Base-by-base conservation (phyloP, 176 grass and related monocot species). In the Areca catechu region DNA sequence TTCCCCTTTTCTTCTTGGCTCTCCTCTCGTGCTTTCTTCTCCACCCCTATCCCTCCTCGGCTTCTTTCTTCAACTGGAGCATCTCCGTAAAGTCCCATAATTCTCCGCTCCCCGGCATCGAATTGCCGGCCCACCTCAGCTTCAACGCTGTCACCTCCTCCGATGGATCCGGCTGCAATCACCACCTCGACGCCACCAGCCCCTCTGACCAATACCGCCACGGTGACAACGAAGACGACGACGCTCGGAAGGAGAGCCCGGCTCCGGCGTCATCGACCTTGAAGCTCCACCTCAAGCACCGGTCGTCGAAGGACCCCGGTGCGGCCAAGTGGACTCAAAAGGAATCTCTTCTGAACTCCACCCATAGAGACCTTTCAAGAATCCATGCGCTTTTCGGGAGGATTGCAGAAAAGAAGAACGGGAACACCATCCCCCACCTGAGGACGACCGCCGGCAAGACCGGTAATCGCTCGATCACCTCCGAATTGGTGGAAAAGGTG, bases 251-350 rank as follows among this genome's bases (percentile, higher is more conserved):
- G 21, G 48, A 25, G 1, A n/a, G 24, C 4, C 19, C 9, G 4
- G 51, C 71, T 14, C 68, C 71, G 29, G 68, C 76, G 5, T 61
- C 34, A 12, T 43, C 34, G 34, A 14, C 34, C 7, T 64, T 98
- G 4, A 98, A 89, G 73, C 70, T 98, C 12, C 80, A 83, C 17
- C 83, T 92, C 56, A 85, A 24, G 37, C 83, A 57, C 54, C 75
- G 69, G 0, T 60, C 74, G 17, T 50, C 72, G 9, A 53, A 19
- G 12, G 71, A 80, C 17, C 60, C 51, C 19, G 50, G 59, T 3
- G 74, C 25, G 14, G 47, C 47, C 1, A 73, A 75, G 34, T 37
- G n/a, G 79, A 81, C 69, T 0, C 71, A 69, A 62, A 85, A 53
- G 20, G 69, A 83, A 5, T 76, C 73, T 1, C 16, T 92, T 12